Conservation (phyloP, 306 rosid genomes). For the Senna tora region DNA sequence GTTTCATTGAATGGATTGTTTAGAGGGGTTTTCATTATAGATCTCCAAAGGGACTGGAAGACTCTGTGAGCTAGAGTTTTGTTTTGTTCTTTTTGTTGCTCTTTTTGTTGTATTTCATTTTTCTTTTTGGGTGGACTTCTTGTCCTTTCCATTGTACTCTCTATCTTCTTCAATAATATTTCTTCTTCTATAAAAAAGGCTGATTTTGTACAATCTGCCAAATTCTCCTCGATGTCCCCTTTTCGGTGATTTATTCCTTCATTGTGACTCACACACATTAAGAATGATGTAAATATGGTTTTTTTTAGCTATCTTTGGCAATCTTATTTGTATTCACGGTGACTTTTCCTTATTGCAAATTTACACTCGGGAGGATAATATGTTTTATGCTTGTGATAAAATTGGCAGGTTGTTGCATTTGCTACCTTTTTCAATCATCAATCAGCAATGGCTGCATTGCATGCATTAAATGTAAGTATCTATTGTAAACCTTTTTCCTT, state of each 20-base stretch:
- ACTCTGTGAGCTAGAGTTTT: too few relatives aligned
- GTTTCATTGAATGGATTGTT: too few relatives aligned
- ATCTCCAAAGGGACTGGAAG: too few relatives aligned
- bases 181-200: too few relatives aligned
- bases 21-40: too few relatives aligned
- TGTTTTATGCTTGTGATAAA: neutral
- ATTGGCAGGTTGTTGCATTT: constrained; percentile 86
- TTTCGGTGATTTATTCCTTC: neutral
- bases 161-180: too few relatives aligned
- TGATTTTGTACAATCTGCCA: neutral
- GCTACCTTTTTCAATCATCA: constrained; percentile 94
- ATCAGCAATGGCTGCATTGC: constrained; percentile 81
- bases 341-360: neutral
- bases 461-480: constrained; percentile 72
- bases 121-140: too few relatives aligned
- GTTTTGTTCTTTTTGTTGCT: too few relatives aligned
- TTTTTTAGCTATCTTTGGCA: neutral
- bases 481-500: neutral
- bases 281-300: neutral
- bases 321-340: neutral
- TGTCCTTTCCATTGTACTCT: too few relatives aligned
- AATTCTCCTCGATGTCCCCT: neutral
- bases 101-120: too few relatives aligned
- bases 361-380: neutral
- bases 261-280: neutral